Evolutionary conservation across 139 green algal genomes (phyloP).

Genomic region (Chlorella sp.): DNA sequence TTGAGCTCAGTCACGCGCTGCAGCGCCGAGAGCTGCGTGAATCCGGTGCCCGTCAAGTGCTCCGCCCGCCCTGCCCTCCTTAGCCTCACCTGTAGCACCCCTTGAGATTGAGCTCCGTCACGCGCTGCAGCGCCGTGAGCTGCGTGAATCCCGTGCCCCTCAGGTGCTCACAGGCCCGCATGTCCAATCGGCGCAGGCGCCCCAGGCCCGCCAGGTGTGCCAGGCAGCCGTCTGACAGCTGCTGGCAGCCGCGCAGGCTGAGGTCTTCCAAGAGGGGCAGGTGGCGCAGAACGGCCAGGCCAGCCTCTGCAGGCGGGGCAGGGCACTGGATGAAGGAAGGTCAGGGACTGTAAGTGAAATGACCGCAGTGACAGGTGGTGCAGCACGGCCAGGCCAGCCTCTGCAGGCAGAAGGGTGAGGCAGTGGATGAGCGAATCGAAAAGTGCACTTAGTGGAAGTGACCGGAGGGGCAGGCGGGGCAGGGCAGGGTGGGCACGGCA

Average conservation of each 20-base stretch:
- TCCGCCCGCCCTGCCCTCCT: too few relatives aligned
- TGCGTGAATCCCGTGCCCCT: slow-evolving; percentile 29
- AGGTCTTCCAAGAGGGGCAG: slow-evolving; percentile 39
- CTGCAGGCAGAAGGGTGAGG: neutral
- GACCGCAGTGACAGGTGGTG: neutral
- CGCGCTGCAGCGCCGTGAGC: slow-evolving; percentile 19
- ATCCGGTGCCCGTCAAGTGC: neutral
- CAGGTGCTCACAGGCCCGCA: slow-evolving; percentile 60
- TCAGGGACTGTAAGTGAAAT: neutral
- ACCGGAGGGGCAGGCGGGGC: too few relatives aligned
- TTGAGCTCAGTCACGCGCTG: neutral
- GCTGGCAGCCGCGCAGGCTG: slow-evolving; percentile 57
- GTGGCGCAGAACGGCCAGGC: slow-evolving; percentile 34
- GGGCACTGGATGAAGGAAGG: neutral
- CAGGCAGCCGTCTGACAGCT: slow-evolving; percentile 47
- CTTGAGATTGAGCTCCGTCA: slow-evolving; percentile 61
- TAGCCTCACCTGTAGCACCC: slow-evolving; percentile 53
- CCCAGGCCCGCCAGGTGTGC: slow-evolving; percentile 26
- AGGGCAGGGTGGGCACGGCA: too few relatives aligned
- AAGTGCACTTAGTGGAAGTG: neutral
- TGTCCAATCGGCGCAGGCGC: slow-evolving; percentile 45
- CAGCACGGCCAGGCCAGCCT: slow-evolving; percentile 43
- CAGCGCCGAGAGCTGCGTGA: neutral
- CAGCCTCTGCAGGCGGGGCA: slow-evolving; percentile 17
- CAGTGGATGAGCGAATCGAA: neutral